A percentile compares a stretch with the other conserved stretches of the same genome.
These are phyloP conservation scores for Trichosporon inkin DNA, from an alignment of 1,284 basidiomycete genomes.

Conservation along the genomic window DNA sequence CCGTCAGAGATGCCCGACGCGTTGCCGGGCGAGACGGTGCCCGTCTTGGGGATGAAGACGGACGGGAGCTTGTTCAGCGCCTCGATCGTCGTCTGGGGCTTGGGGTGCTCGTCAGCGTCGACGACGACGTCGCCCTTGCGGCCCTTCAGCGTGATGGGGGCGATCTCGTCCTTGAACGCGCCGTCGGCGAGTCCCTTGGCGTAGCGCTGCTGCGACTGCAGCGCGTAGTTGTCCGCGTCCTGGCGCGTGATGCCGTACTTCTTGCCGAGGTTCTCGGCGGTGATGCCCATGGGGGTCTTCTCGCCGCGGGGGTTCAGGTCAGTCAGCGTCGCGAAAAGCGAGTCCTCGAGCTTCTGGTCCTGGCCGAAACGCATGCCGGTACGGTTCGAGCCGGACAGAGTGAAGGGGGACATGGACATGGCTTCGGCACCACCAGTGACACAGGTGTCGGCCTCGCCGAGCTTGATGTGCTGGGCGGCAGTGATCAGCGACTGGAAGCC, in stretches of 20 bases:
- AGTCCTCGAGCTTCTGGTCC: slow-evolving; percentile 58
- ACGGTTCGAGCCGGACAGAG: slow-evolving; percentile 50
- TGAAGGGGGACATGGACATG: slow-evolving; percentile 56
- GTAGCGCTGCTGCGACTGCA: slow-evolving; percentile 57
- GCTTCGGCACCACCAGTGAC: slow-evolving; percentile 57
- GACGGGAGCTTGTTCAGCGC: slow-evolving; percentile 52
- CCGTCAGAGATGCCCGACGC: slow-evolving; percentile 58
- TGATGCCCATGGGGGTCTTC: slow-evolving; percentile 55
- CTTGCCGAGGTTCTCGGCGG: slow-evolving; percentile 56
- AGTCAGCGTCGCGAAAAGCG: slow-evolving; percentile 54
- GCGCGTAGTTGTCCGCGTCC: slow-evolving; percentile 56
- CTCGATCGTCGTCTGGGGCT: slow-evolving; percentile 52
- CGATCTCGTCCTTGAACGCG: slow-evolving; percentile 66
- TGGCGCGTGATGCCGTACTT: slow-evolving; percentile 56
- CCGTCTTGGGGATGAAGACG: slow-evolving; percentile 55
- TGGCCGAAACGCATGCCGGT: slow-evolving; percentile 49
- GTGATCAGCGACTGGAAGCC: slow-evolving; percentile 57
- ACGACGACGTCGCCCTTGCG: slow-evolving; percentile 51
- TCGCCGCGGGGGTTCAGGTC: slow-evolving; percentile 54
- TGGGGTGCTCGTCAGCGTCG: slow-evolving; percentile 55
- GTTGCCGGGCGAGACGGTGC: slow-evolving; percentile 56
- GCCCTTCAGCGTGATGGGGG: slow-evolving; percentile 87
- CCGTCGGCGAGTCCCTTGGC: slow-evolving; percentile 54
- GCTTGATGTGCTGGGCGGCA: slow-evolving; percentile 55
- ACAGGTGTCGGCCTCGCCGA: slow-evolving; percentile 55